Conservation (phyloP, 2,329 filamentous ascomycete genomes). For the Ustilaginoidea virens region DNA sequence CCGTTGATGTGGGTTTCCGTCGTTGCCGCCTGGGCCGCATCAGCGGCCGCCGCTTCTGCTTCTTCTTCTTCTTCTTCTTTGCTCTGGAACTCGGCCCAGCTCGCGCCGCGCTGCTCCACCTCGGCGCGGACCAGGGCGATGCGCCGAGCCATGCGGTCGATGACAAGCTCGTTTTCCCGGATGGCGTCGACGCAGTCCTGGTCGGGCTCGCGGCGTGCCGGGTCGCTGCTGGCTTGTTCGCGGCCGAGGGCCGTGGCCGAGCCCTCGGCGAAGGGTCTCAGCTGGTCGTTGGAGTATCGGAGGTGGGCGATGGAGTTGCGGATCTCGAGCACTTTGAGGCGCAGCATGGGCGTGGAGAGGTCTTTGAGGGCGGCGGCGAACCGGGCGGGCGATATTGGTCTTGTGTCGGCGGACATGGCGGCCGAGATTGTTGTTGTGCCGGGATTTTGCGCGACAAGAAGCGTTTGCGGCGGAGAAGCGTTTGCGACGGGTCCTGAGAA, state of each 20-base stretch:
- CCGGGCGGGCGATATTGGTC: constrained; percentile 43
- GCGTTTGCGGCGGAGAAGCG: too few species aligned
- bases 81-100: constrained; percentile 41
- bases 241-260: constrained; percentile 15
- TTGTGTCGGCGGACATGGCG: constrained; percentile 45
- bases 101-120: constrained; percentile 41
- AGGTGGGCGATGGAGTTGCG: constrained; percentile 62
- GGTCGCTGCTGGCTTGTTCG: constrained; percentile 2
- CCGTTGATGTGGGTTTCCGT: constrained; percentile 1
- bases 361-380: constrained; percentile 54
- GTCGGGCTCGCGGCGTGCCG: constrained; percentile 29
- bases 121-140: constrained; percentile 48
- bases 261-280: constrained; percentile 50
- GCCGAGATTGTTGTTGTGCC: too few species aligned
- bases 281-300: constrained; percentile 57
- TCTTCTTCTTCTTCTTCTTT: constrained; percentile 26
- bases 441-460: too few species aligned
- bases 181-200: constrained; percentile 61
- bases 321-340: constrained; percentile 62
- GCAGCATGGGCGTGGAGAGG: constrained; percentile 49
- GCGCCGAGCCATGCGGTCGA: constrained; percentile 51
- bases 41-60: constrained; percentile 9
- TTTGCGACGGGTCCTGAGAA: too few species aligned
- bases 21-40: constrained; percentile 4
- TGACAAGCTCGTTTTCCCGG: constrained; percentile 53